Evolutionary conservation across 805 yeast genomes (phyloP), one percentile per base, ranked within the genome.

Genomic region (Starmerella floris): DNA sequence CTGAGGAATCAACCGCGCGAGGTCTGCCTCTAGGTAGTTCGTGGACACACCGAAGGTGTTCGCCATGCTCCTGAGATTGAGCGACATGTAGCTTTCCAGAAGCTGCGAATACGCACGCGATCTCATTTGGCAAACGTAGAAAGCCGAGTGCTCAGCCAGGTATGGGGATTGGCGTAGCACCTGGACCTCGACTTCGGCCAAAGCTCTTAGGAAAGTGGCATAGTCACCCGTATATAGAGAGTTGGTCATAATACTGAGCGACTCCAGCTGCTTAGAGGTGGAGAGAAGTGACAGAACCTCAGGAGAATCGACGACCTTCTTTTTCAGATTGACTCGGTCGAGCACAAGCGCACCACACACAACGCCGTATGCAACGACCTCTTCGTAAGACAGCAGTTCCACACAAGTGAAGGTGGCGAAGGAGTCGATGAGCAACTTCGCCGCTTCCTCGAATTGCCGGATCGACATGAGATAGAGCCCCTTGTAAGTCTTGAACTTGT

Each of bases 401-500:
- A 84, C 78, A 15, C 95, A 83, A 1, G 97, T 88, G 64, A 91
- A 91, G 2, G 98, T 91, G 9, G 97, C 85, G 61, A 91, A 70
- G 9, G 94, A 80, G 61, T 87, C 98, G 50, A 83, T 83, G 54
- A 91, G 70, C 48, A 88, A 66, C 41, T 75, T 75, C 2, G 96
- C 76, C 2, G 97, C 95, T 53, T 83, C 93, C 32, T 67, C 68
- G 56, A 91, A 91, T 54, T 83, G 77, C 57, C 98, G 76, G 23
- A 87, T 77, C 6, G 95, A 79, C 72, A 91, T 65, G 30, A 74
- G 66, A 59, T 83, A 83, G 38, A 91, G 70, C 20, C 98, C 98
- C 45, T 73, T 64, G 63, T 91, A 91, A 5, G 96, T 83, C 67
- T 91, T 91, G 69, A 74, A 84, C 53, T 95, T 69, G 65, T 91